Percentiles rank a stretch among this genome's conserved stretches.
These are phyloP conservation scores for Populus simonii DNA, from an alignment of 345 rosid genomes.

Conservation along the genomic window DNA sequence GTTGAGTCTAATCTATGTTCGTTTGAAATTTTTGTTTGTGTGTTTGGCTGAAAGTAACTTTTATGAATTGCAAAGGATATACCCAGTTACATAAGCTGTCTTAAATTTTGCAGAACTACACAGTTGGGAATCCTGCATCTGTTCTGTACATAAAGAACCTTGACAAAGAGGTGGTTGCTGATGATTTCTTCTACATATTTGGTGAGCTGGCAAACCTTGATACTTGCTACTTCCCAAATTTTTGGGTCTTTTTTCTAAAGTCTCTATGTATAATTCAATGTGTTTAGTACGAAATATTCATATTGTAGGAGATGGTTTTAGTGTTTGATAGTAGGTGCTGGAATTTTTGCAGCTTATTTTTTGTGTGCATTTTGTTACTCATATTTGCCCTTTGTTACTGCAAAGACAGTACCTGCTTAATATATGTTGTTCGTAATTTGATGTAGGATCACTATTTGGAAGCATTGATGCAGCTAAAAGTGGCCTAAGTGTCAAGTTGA, in stretches of 20 bases:
- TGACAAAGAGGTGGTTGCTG: slow-evolving; percentile 72
- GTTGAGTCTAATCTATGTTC: neutral
- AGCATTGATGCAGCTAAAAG: slow-evolving; percentile 64
- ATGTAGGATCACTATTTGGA: slow-evolving; percentile 84
- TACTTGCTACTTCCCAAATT: neutral
- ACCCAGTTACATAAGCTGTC: neutral
- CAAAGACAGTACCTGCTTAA: slow-evolving; percentile 12
- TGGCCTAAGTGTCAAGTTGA: slow-evolving; percentile 65
- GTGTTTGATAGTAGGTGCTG: neutral
- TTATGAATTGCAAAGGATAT: neutral
- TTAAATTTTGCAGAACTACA: slow-evolving; percentile 64
- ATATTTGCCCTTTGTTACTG: neutral
- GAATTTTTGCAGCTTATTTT: neutral
- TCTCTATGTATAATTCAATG: neutral
- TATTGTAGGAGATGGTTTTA: neutral
- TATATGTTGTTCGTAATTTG: slow-evolving; percentile 13
- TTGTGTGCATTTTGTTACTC: neutral
- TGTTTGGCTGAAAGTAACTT: neutral
- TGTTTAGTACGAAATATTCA: neutral
- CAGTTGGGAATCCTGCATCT: slow-evolving; percentile 77
- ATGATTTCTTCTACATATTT: slow-evolving; percentile 77
- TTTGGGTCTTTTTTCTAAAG: neutral
- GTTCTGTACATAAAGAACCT: slow-evolving; percentile 87
- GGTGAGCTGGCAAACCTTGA: slow-evolving; percentile 46
- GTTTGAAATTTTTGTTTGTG: neutral